Evolutionary conservation across 192 early-diverging fungal species (phyloP), one percentile per base, ranked within the genome.

Genomic region (Neocallimastix lanati): DNA sequence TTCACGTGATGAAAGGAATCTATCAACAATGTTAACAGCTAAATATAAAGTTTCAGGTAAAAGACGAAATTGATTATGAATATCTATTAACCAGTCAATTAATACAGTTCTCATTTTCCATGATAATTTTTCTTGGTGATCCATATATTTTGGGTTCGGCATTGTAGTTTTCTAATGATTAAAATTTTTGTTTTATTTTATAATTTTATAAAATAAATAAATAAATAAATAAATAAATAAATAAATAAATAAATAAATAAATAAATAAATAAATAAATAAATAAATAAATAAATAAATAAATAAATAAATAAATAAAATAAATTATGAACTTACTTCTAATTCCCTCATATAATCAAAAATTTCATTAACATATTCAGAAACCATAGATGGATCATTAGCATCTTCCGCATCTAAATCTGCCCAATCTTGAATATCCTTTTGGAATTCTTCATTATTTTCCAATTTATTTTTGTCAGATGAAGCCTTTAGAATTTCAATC

Each of bases 1-100:
- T n/a, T 91, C 87, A 30, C 96, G 93, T 77, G 85, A 82, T 28
- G 94, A 94, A 28, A 99, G 88, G 84, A 98, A 97, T 12, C 98
- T 93, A 82, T 99, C 98, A 50, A 99, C 88, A 37, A 98, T 88
- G 84, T 99, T 99, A 79, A 98, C 91, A 13, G 95, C 86, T 79
- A 98, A 82, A 82, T 92, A 99, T 15, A 99, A 87, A 12, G 98
- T 98, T 85, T 99, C 98, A 28, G 96, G 94, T 21, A 97, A 86
- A 79, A 98, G 87, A 37, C 91, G 91, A 85, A 99, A 94, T 82
- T 95, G 92, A 84, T 89, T 84, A 85, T 98, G 96, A 28, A 95
- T 92, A 82, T 98, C 94, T 76, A 96, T 88, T 1, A 99, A 86
- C 98, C 98, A 99, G 84, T 98, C 95, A 30, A 97, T 87, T n/a